Base-by-base conservation (phyloP, 257 asterid species). In the Avicennia marina region DNA sequence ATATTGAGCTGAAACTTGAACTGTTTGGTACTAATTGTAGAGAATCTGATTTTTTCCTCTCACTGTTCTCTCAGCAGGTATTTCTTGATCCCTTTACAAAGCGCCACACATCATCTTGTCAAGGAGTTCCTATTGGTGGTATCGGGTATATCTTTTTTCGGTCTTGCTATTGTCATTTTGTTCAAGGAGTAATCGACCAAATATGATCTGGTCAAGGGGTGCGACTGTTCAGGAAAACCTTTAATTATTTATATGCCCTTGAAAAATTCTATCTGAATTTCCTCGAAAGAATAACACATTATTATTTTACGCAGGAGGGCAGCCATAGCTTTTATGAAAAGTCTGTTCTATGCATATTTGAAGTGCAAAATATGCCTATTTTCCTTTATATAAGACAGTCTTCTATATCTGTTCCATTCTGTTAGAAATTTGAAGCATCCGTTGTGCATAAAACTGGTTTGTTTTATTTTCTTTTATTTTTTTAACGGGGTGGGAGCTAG, bases 101-200 rank as follows among this genome's bases (percentile, higher is more conserved):
- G 73, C 96, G 97, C 47, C 64, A 65, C 18, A 53, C 84, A 38
- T 70, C 96, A 53, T 83, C 98, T 62, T 82, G 95, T 78, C 95
- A 80, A 42, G 97, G 97, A 61, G 96, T 89, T 71, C 98, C 98
- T 60, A 8, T 93, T 42, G 98, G 98, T 60, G 98, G 98, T 65
- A 72, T 93, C 46, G 98, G 98, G 98, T 93, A 86, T 63, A 60
- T 26, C 68, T 41, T 16, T 12, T 18, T 4, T 48, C 53, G 26
- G 58, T 63, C 56, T 56, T 18, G 41, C 45, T 58, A 36, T 7
- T 76, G 19, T 54, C 46, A 1, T 45, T 50, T 44, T 31, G 7
- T 39, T 52, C 26, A 8, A 42, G 33, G 11, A 4, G 11, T 29
- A 21, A 36, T 36, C 15, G 49, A 34, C 41, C 2, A 47, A 22